Base-by-base conservation (phyloP, 164 flowering plant species). In the Brasenia schreberi region DNA sequence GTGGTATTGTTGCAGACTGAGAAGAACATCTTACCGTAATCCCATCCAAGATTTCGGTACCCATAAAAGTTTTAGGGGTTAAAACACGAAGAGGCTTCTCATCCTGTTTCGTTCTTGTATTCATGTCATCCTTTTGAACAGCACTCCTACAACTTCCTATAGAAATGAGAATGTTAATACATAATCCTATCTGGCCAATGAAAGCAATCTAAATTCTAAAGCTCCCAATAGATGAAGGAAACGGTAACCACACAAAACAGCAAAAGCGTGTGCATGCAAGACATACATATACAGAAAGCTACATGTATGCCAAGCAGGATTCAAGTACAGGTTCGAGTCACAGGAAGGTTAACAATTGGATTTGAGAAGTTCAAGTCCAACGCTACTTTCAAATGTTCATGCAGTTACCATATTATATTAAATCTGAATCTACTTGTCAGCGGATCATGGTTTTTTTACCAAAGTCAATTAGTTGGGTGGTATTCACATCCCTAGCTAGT, bases 1-100 rank as follows among this genome's bases (percentile, higher is more conserved):
- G 56, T 49, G 39, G 3, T 33, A 33, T 33, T 33, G 39, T 33
- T 33, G 39, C 39, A 33, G 39, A 33, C 39, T 49, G 56, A 49
- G 23, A 18, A 11, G 9, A 61, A 23, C 4, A 53, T 53, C 70
- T 14, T 82, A 89, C 96, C 87, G 65, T 43, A 77, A 82, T 86
- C 66, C 89, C 92, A 61, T 89, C 92, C 42, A 71, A 70, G 18
- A 68, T 77, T 83, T 92, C 96, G 19, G 68, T 72, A 43, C 68
- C 87, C 69, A 75, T 76, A 78, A 84, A 87, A 23, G 85, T 79
- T 79, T 77, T 87, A 43, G 90, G 81, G 60, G 65, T 64, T 18
- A 69, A 66, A 53, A 70, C 49, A 5, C 64, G 62, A 72, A 69
- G 76, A 64, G 73, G 75, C 70, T 78, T 81, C 70, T 64, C 83